Conservation (phyloP, 495 filamentous ascomycete species). For the Aspergillus incahuasiensis region DNA sequence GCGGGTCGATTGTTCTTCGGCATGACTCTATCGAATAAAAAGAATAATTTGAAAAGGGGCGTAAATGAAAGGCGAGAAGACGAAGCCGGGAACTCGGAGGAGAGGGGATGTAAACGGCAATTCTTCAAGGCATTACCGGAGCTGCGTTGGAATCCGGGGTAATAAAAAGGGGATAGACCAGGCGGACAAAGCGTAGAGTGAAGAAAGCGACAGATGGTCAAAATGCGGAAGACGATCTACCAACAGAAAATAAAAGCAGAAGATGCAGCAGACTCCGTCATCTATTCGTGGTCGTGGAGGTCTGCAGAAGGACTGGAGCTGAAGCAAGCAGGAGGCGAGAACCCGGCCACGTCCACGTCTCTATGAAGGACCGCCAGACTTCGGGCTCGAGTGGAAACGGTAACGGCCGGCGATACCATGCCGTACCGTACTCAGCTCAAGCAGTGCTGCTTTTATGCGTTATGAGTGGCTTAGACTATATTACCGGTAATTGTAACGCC, state of each 20-base stretch:
- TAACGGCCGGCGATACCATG: not conserved
- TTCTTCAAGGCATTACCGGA: slow-evolving; percentile 16
- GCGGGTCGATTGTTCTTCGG: slow-evolving; percentile 56
- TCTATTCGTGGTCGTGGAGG: slow-evolving; percentile 3
- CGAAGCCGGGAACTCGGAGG: slow-evolving; percentile 8
- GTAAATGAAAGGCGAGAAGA: slow-evolving; percentile 15
- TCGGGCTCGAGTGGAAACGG: not conserved
- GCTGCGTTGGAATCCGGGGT: not conserved
- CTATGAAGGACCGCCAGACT: not conserved
- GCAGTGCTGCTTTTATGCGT: no score
- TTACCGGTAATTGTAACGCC: not conserved
- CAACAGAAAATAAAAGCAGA: slow-evolving; percentile 7
- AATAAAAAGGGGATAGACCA: not conserved
- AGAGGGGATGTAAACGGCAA: slow-evolving; percentile 11
- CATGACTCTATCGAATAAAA: slow-evolving; percentile 28
- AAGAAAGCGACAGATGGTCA: not conserved
- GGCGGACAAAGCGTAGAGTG: not conserved
- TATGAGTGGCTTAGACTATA: not conserved
- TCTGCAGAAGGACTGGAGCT: slow-evolving; percentile 2
- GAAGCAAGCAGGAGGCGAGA: slow-evolving; percentile 1
- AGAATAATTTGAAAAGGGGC: slow-evolving; percentile 12
- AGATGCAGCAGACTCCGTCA: slow-evolving; percentile 6
- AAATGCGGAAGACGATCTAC: not conserved
- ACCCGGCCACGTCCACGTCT: slow-evolving; percentile 2
- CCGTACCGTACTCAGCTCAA: slow-evolving; percentile 1